Base-by-base conservation (phyloP, 2,329 filamentous ascomycete species). In the Metarhizium guizhouense region DNA sequence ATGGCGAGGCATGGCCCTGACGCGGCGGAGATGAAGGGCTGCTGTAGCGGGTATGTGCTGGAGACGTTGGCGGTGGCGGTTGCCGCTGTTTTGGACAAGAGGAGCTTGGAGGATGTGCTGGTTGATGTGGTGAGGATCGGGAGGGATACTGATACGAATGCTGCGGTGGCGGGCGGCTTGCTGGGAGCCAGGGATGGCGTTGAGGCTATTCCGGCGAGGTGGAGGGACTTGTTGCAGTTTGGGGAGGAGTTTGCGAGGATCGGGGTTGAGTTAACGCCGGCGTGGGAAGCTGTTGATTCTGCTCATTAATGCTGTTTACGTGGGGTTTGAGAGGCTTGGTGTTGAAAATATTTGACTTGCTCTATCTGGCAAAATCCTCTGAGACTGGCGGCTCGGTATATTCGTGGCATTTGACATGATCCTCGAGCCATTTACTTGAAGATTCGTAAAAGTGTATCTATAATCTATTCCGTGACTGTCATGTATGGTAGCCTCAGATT, bases 31-130 rank as follows among this genome's bases (percentile, higher is more conserved):
- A 51, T 76, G 6, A 63, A 63, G 3, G 65, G 66, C 5, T 47
- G 57, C 1, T 70, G 64, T 30, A 62, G 64, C 2, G 76, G 76
- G 2, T 76, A 69, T 52, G 76, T 78, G 10, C 67, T 77, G 0
- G 72, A 76, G 53, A 72, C 72, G 36, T 59, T 78, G 51, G 67
- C 61, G 1, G 36, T 78, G 4, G 71, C 70, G 0, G 62, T 77
- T 1, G 72, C 74, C 0, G 75, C 76, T 0, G 42, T 76, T n/a
- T 55, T 76, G 2, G 75, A 78, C 54, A 30, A 56, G 1, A 62
- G 74, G 40, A 56, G 61, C 8, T 58, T 76, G 4, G 74, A 74
- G 50, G 73, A 77, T n/a, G 61, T 76, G 10, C 55, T 78, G 4
- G 68, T 77, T 0, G 74, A 78, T 59, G 70, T 78, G 20, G 72